phyloP scores from a whole-genome alignment of 306 rosid species.

The Abrus pulchellus region DNA sequence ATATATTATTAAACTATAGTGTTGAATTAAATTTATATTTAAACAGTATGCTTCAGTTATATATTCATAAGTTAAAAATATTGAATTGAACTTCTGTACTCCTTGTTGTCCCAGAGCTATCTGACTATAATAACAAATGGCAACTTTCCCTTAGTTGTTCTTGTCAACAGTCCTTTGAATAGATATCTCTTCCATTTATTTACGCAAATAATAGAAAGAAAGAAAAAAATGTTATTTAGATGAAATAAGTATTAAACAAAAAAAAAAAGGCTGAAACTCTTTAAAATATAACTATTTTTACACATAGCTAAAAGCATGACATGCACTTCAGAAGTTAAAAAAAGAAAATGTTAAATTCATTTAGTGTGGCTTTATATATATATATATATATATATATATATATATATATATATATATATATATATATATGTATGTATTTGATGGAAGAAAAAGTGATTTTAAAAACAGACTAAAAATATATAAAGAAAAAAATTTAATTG shows the following conservation, averaged over 20 bases:
- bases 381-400: no score
- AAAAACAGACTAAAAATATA: background rate
- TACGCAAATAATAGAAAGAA: background rate
- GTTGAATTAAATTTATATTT: background rate
- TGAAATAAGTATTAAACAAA: background rate
- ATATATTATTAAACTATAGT: no score
- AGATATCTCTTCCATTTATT: slow-evolving; percentile 8
- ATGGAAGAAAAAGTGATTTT: no score
- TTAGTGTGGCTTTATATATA: no score
- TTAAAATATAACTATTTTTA: background rate
- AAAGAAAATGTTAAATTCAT: background rate
- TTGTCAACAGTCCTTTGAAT: slow-evolving; percentile 4
- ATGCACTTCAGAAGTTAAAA: background rate
- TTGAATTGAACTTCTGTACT: background rate
- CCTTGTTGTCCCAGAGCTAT: background rate
- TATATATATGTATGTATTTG: no score
- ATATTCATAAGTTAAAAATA: slow-evolving; percentile 3
- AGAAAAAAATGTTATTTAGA: no score
- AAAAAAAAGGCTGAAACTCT: background rate
- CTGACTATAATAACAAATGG: slow-evolving; percentile 1
- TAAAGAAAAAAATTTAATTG: background rate
- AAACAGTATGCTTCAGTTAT: background rate
- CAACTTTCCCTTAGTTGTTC: background rate
- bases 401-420: no score
- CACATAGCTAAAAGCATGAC: background rate